Percentiles rank a stretch among this genome's conserved stretches.
phyloP scores from a whole-genome alignment of 805 yeast genomes.

The Maudiozyma barnettii region DNA sequence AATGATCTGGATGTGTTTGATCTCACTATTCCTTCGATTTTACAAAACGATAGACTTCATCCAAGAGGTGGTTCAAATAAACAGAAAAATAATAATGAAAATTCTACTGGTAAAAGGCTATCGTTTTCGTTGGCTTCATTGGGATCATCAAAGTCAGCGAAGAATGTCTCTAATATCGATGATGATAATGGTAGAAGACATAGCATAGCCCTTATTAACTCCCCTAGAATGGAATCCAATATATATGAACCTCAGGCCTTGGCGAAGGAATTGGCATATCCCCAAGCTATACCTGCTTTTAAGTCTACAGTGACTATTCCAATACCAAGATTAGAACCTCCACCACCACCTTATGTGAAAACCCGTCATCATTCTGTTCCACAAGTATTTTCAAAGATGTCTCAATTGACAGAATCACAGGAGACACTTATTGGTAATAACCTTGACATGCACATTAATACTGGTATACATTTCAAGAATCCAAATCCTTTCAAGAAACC shows the following conservation, averaged over 20 bases:
- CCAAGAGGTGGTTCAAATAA: not conserved
- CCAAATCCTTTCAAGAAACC: not conserved
- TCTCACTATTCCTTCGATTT: constrained; percentile 10
- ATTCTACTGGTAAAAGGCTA: not conserved
- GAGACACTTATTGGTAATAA: not conserved
- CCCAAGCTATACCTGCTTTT: constrained; percentile 55
- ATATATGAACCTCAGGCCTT: constrained; percentile 46
- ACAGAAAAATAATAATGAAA: not conserved
- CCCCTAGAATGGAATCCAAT: constrained; percentile 35
- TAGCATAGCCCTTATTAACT: constrained; percentile 5
- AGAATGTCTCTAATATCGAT: not conserved
- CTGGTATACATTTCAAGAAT: not conserved
- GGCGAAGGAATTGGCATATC: constrained; percentile 41
- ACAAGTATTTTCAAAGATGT: not conserved
- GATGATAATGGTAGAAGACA: constrained; percentile 2
- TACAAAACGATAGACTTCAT: not conserved
- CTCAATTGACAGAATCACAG: not conserved
- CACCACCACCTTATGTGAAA: constrained; percentile 3
- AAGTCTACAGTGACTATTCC: constrained; percentile 20
- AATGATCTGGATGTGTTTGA: constrained; percentile 46
- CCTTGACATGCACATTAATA: not conserved
- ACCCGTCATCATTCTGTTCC: not conserved
- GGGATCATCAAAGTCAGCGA: not conserved
- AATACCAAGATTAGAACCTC: not conserved
- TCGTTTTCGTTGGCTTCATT: not conserved